Evolutionary conservation across 129 eudicot species (phyloP), one percentile per base, ranked within the genome.

Genomic region (Centaurea solstitialis): DNA sequence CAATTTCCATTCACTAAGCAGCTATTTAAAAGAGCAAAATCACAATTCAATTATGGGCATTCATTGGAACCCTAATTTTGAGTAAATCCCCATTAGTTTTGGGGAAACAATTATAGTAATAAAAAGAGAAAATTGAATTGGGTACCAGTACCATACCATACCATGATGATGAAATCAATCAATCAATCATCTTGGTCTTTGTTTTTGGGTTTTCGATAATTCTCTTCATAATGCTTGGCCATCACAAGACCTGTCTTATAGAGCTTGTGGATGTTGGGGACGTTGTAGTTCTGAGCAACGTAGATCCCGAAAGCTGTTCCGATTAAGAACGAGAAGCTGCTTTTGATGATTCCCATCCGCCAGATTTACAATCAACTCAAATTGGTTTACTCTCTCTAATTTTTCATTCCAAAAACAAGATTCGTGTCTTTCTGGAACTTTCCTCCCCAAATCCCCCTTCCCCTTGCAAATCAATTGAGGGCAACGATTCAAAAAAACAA

Each of bases 281-380:
- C 77, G 17, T 62, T 61, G 71, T 79, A 53, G 59, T 79, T 79
- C 50, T 79, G 59, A 22, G 77, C 77, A 12, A 73, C 75, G 77
- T 84, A 90, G 90, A 91, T 80, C 87, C 89, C 89, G 24, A 88
- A 88, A 67, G 40, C 85, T 15, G 77, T 35, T 33, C 62, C 73
- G 41, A 59, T 33, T 30, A 80, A 2, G 62, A 80, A 80, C 0
- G 38, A 71, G 22, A 80, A 72, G 38, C 71, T 33, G 72, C 71
- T 71, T 79, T 64, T 47, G 23, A 71, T 79, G 22, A 79, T 50
- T 37, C 76, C 77, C 77, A 53, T n/a, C n/a, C n/a, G n/a, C n/a
- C n/a, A n/a, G n/a, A n/a, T n/a, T n/a, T n/a, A n/a, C n/a, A n/a
- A n/a, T n/a, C n/a, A n/a, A n/a, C n/a, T n/a, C n/a, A n/a, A n/a